phyloP scores from a whole-genome alignment of 495 filamentous ascomycete species.

The Xylaria castorea region DNA sequence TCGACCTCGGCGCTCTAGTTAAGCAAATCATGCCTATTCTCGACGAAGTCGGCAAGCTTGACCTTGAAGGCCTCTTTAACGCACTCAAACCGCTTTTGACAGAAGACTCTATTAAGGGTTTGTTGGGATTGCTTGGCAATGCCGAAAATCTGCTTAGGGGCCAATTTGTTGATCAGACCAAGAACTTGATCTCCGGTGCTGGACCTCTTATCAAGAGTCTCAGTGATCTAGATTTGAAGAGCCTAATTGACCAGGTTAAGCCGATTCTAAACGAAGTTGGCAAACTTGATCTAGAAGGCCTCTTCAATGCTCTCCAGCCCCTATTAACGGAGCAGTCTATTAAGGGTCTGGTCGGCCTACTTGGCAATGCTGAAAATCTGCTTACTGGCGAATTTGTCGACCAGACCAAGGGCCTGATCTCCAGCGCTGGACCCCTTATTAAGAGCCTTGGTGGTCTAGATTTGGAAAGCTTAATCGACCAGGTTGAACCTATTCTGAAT shows the following conservation, averaged over 20 bases:
- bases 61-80: constrained; percentile 42
- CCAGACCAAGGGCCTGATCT: constrained; percentile 42
- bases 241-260: constrained; percentile 41
- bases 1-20: constrained; percentile 35
- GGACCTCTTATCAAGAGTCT: constrained; percentile 46
- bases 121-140: constrained; percentile 47
- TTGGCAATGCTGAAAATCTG: constrained; percentile 50
- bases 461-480: constrained; percentile 40
- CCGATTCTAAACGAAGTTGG: constrained; percentile 47
- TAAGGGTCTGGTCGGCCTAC: constrained; percentile 47
- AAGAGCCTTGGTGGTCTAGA: constrained; percentile 47
- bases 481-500: constrained; percentile 48
- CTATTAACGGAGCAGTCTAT: constrained; percentile 48
- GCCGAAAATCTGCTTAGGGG: constrained; percentile 49
- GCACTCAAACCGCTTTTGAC: constrained; percentile 43
- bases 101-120: constrained; percentile 42
- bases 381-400: constrained; percentile 52
- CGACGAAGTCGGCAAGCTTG: constrained; percentile 22
- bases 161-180: constrained; percentile 54
- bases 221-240: constrained; percentile 42
- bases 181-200: constrained; percentile 47
- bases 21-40: constrained; percentile 33
- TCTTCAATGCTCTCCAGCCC: constrained; percentile 38
- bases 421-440: constrained; percentile 43
- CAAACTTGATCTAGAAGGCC: constrained; percentile 36